Evolutionary conservation across 140 eudicot species (phyloP).

Genomic region (Ambrosia hybrid): DNA sequence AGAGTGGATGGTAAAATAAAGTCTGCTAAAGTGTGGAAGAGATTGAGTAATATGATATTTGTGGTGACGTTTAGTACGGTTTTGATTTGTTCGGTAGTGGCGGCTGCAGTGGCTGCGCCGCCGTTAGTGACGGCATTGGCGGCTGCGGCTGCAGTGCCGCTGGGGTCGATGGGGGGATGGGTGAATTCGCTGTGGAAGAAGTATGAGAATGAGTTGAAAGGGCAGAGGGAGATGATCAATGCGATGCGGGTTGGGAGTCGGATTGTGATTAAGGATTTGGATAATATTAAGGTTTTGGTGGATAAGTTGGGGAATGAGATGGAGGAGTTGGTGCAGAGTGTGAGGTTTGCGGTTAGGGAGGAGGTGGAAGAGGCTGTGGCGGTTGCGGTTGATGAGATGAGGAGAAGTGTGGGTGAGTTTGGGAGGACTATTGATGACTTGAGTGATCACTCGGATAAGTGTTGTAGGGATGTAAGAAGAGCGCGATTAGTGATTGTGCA

Average conservation of each 20-base stretch:
- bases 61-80: slow-evolving; percentile 66
- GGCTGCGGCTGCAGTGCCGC: slow-evolving; percentile 86
- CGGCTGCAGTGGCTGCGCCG: slow-evolving; percentile 88
- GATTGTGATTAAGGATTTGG: slow-evolving; percentile 69
- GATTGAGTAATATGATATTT: slow-evolving; percentile 66
- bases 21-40: slow-evolving; percentile 56
- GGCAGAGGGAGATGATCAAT: slow-evolving; percentile 53
- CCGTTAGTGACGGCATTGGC: slow-evolving; percentile 80
- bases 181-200: slow-evolving; percentile 74
- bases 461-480: slow-evolving; percentile 67
- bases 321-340: slow-evolving; percentile 60
- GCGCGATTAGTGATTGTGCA: slow-evolving; percentile 75
- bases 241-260: slow-evolving; percentile 68
- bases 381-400: slow-evolving; percentile 73
- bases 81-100: slow-evolving; percentile 85
- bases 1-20: slow-evolving; percentile 64
- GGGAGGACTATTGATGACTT: slow-evolving; percentile 62
- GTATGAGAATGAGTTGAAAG: slow-evolving; percentile 57
- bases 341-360: slow-evolving; percentile 58
- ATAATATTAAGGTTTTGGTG: slow-evolving; percentile 57
- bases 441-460: slow-evolving; percentile 59
- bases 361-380: slow-evolving; percentile 59
- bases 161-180: slow-evolving; percentile 94
- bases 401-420: slow-evolving; percentile 50
- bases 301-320: slow-evolving; percentile 64